These are phyloP conservation scores for Suillus alpinus DNA, from an alignment of 768 basidiomycete species.

Conservation along the genomic window DNA sequence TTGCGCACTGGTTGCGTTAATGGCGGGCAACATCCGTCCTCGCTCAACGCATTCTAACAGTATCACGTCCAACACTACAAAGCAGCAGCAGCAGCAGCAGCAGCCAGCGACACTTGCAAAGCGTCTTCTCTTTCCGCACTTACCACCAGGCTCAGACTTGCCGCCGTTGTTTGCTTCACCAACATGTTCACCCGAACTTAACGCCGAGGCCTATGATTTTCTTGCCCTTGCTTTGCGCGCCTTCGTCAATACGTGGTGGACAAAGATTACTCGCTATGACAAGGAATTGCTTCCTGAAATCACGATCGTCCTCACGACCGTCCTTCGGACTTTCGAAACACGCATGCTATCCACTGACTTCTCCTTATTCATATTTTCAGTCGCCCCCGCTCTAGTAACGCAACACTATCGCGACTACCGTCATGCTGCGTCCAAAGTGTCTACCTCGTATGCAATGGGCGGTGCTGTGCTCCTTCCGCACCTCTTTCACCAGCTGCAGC, in stretches of 20 bases:
- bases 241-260: slow-evolving; percentile 83
- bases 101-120: slow-evolving; percentile 41
- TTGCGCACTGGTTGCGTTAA: neutral
- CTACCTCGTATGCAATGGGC: slow-evolving; percentile 68
- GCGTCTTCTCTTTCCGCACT: slow-evolving; percentile 65
- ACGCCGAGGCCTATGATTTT: slow-evolving; percentile 61
- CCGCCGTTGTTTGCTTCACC: slow-evolving; percentile 54
- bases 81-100: slow-evolving; percentile 10
- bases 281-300: slow-evolving; percentile 78
- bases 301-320: slow-evolving; percentile 51
- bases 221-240: slow-evolving; percentile 78
- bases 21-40: slow-evolving; percentile 7
- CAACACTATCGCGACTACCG: slow-evolving; percentile 83
- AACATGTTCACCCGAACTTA: slow-evolving; percentile 50
- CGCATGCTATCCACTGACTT: slow-evolving; percentile 57
- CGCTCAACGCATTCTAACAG: slow-evolving; percentile 22
- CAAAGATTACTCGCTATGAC: slow-evolving; percentile 79
- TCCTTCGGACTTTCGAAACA: slow-evolving; percentile 59
- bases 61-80: slow-evolving; percentile 15
- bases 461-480: slow-evolving; percentile 59
- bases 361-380: slow-evolving; percentile 54
- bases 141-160: slow-evolving; percentile 39
- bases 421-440: slow-evolving; percentile 56
- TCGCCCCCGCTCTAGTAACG: slow-evolving; percentile 62
- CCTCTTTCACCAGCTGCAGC: slow-evolving; percentile 79